These are phyloP conservation scores for Bauhinia variegata DNA, from an alignment of 306 rosid species.

Conservation along the genomic window DNA sequence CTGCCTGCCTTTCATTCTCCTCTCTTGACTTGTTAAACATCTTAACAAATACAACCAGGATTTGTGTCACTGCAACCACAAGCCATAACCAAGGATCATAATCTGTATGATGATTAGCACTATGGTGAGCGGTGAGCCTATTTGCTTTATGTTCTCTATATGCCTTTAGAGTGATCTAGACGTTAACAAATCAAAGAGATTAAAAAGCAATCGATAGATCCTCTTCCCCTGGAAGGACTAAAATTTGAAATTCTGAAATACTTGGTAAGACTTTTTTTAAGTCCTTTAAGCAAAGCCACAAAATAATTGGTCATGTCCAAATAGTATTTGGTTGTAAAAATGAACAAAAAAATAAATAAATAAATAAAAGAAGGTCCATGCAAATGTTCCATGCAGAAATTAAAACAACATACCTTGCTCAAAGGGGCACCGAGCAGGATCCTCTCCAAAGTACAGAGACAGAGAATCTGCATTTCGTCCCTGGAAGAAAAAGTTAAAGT, in stretches of 20 bases:
- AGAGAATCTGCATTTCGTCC: conserved; percentile 97
- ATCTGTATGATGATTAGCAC: not conserved
- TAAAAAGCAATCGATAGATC: not conserved
- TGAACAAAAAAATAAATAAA: not conserved
- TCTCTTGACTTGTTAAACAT: conserved; percentile 91
- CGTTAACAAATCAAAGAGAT: conserved; percentile 4
- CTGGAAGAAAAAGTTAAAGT: conserved; percentile 54
- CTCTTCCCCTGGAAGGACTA: conserved; percentile 8
- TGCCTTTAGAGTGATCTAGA: not conserved
- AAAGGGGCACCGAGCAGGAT: conserved; percentile 97
- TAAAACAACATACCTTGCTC: conserved; percentile 80
- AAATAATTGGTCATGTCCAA: not conserved
- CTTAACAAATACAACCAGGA: conserved; percentile 76
- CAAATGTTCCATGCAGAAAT: conserved; percentile 10
- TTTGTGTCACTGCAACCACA: conserved; percentile 83
- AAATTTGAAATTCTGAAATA: too few relatives aligned
- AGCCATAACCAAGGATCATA: not conserved
- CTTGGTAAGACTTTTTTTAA: too few relatives aligned
- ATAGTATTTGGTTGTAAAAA: not conserved
- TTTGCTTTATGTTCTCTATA: conserved; percentile 2
- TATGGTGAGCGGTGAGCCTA: not conserved
- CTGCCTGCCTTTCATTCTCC: conserved; percentile 87
- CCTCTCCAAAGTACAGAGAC: conserved; percentile 98
- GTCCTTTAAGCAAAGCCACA: too few relatives aligned
- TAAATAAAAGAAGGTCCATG: not conserved